phyloP scores from a whole-genome alignment of 78 protist species.

The Trichosphaerium sp. region DNA sequence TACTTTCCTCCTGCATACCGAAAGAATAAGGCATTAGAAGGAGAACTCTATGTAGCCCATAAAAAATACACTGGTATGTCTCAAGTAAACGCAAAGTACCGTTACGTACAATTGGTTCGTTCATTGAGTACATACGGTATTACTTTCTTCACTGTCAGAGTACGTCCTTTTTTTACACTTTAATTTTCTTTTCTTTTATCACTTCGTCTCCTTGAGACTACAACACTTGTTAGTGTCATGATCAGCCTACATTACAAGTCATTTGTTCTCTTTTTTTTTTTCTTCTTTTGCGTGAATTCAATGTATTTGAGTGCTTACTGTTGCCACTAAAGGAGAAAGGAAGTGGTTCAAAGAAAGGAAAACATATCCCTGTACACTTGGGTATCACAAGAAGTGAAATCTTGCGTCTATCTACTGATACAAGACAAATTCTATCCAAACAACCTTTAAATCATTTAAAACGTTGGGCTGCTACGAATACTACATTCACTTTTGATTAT shows the following conservation, averaged over 20 bases:
- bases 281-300: not conserved
- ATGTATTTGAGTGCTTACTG: conserved; percentile 26
- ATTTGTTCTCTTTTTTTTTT: not conserved
- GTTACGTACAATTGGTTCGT: conserved; percentile 66
- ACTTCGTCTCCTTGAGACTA: no score
- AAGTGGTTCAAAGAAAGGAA: not conserved
- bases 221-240: no score
- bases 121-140: conserved; percentile 75
- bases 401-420: conserved; percentile 57
- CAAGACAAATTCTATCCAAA: conserved; percentile 51
- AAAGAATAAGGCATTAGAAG: conserved; percentile 49
- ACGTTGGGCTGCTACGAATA: conserved; percentile 80
- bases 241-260: not conserved
- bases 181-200: not conserved
- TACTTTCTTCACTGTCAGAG: conserved; percentile 61
- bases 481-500: conserved; percentile 68
- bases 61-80: conserved; percentile 52
- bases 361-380: not conserved
- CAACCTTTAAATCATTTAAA: conserved; percentile 50
- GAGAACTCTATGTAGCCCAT: conserved; percentile 50
- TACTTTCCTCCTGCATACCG: conserved; percentile 44
- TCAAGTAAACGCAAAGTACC: conserved; percentile 58
- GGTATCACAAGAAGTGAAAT: conserved; percentile 70
- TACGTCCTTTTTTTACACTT: not conserved
- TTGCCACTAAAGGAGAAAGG: not conserved